These are phyloP conservation scores for Yamadazyma conglobata DNA, from an alignment of 1,139 yeast genomes.

Conservation along the genomic window DNA sequence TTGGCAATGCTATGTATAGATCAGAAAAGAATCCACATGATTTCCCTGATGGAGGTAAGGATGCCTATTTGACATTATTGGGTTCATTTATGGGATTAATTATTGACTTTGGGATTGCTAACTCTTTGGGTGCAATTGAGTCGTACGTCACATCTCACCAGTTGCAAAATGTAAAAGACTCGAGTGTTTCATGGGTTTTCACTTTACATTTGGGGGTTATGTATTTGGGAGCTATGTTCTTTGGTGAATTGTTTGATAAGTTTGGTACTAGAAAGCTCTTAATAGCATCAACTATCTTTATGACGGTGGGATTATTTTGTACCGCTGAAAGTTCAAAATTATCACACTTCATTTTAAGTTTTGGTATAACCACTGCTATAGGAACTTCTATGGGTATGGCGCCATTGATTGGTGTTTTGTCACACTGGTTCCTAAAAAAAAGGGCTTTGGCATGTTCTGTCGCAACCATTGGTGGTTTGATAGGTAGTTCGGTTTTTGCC, in stretches of 20 bases:
- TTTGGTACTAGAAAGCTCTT: slow-evolving; percentile 50
- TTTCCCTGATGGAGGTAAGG: slow-evolving; percentile 63
- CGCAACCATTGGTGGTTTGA: slow-evolving; percentile 59
- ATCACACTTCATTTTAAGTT: slow-evolving; percentile 58
- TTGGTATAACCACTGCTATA: slow-evolving; percentile 53
- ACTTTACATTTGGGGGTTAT: slow-evolving; percentile 54
- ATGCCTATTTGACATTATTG: slow-evolving; percentile 56
- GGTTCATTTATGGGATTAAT: slow-evolving; percentile 60
- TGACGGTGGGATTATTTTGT: slow-evolving; percentile 47
- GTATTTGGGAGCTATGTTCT: slow-evolving; percentile 54
- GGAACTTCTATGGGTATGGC: slow-evolving; percentile 57
- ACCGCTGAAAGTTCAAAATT: slow-evolving; percentile 51
- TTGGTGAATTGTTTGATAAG: slow-evolving; percentile 61
- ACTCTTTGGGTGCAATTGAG: slow-evolving; percentile 59
- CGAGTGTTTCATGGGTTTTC: slow-evolving; percentile 62
- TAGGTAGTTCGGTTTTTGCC: slow-evolving; percentile 62
- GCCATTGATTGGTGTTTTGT: slow-evolving; percentile 55
- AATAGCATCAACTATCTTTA: slow-evolving; percentile 42
- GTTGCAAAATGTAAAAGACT: slow-evolving; percentile 35
- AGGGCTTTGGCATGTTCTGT: slow-evolving; percentile 57
- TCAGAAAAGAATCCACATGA: slow-evolving; percentile 22
- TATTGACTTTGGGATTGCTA: slow-evolving; percentile 61
- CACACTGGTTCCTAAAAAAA: slow-evolving; percentile 58
- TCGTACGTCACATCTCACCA: slow-evolving; percentile 53
- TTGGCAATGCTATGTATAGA: slow-evolving; percentile 18